Conservation (phyloP, 2,329 filamentous ascomycete genomes). For the Fusarium phyllophilum region DNA sequence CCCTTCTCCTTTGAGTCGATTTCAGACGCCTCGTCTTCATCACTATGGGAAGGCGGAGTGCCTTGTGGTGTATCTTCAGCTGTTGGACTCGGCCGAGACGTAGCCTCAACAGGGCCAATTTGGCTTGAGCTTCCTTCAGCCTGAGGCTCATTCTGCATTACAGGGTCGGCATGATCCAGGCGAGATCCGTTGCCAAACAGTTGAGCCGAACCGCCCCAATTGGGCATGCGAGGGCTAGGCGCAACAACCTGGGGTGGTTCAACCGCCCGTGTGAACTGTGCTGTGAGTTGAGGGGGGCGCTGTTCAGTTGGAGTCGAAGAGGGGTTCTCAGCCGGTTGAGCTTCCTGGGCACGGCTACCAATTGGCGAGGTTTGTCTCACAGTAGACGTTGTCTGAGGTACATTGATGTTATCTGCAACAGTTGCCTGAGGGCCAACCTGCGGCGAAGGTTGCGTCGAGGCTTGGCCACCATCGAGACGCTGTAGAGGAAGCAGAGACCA, state of each 20-base stretch:
- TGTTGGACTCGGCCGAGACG: slow-evolving; percentile 7
- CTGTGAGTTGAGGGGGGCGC: slow-evolving; percentile 18
- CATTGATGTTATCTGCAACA: slow-evolving; percentile 22
- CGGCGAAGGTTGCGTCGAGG: slow-evolving; percentile 38
- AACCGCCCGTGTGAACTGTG: slow-evolving; percentile 23
- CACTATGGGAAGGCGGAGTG: slow-evolving; percentile 13
- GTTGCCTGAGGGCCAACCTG: slow-evolving; percentile 36
- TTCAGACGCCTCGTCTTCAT: slow-evolving; percentile 27
- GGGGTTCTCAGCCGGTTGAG: slow-evolving; percentile 6
- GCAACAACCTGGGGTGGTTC: slow-evolving; percentile 54
- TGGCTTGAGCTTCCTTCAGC: slow-evolving; percentile 12
- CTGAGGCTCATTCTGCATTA: slow-evolving; percentile 21
- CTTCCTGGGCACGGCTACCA: slow-evolving; percentile 28
- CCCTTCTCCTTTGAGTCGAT: slow-evolving; percentile 47
- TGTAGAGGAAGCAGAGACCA: slow-evolving; percentile 73
- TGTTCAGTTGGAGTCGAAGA: slow-evolving; percentile 15
- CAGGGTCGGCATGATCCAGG: slow-evolving; percentile 37
- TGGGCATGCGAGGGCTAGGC: slow-evolving; percentile 60
- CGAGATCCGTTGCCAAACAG: slow-evolving; percentile 53
- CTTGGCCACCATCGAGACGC: slow-evolving; percentile 55
- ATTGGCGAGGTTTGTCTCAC: slow-evolving; percentile 28
- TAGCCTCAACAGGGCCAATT: slow-evolving; percentile 7
- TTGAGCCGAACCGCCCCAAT: slow-evolving; percentile 63
- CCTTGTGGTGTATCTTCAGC: slow-evolving; percentile 23
- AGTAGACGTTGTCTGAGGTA: slow-evolving; percentile 14